Base-by-base conservation (phyloP, 2,329 filamentous ascomycete species). In the Ceratocystis lukuohia region DNA sequence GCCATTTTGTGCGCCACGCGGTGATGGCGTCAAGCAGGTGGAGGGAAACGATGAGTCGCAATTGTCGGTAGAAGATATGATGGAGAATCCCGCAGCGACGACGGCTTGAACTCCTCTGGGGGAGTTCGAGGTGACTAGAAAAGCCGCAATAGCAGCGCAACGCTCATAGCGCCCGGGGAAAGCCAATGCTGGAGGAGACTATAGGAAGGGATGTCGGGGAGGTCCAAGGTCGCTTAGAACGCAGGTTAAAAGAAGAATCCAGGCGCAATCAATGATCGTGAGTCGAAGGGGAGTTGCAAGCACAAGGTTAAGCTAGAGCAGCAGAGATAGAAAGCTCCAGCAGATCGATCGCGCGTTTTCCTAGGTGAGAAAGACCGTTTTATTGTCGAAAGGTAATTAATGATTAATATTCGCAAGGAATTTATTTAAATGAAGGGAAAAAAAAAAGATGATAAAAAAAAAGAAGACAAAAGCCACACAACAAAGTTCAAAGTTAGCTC, bases 61-160 rank as follows among this genome's bases (percentile, higher is more conserved):
- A 59, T 37, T 41, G 56, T 59, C 28, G 30, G 28, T 10, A 37
- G 56, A 25, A 20, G 12, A 37, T 28, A 37, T 37, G 56, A n/a
- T 20, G 12, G 15, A 37, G 56, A 37, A 37, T 37, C 28, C 25
- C 15, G 20, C 15, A n/a, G 56, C 56, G 48, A 25, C 48, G 17
- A 41, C 56, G 56, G 45, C 56, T 50, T 50, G 56, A 65, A 45
- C 64, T 65, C 56, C 22, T 33, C 33, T 37, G 5, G 10, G 22
- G 44, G 56, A 65, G 64, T 48, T 61, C 25, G 45, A 50, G 64
- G 45, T 17, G 64, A 61, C 64, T 61, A 61, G 46, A 28, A 44
- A 37, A 65, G 64, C 64, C 64, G 56, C 64, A 65, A 22, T 57
- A 65, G 53, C 64, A 65, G 64, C 64, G 45, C 64, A 65, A 57